Evolutionary conservation across 1,139 yeast genomes (phyloP), one percentile per base, ranked within the genome.

Genomic region (Geotrichum histeridarum): DNA sequence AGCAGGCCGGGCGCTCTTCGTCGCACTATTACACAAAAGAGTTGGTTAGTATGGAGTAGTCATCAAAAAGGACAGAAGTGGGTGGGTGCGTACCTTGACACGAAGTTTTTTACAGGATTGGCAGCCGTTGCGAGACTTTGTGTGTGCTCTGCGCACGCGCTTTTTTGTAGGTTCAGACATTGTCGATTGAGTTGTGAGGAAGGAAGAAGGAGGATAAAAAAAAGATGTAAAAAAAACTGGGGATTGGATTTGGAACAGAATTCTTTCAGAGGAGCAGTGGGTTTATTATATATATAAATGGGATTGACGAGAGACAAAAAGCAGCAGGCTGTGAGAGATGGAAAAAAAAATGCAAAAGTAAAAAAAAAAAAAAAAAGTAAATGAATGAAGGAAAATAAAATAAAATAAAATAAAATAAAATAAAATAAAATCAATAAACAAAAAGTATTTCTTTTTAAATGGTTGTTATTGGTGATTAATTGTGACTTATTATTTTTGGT

Each of bases 1-100:
- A 37, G 50, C 55, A 53, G 8, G 43, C 43, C 22, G 55, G 55
- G 6, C 42, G 42, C 5, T 41, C 47, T 42, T 53, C 55, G 41
- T 53, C 48, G 52, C 55, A 53, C 46, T 50, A 27, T 31, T 15
- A 2, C 8, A 27, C 8, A 14, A 30, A 42, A 42, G n/a, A 36
- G 1, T 9, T 3, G 8, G 49, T 45, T 45, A 45, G 49, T n/a
- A 22, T 22, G 12, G 11, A 27, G 36, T 30, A 14, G 9, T 14
- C 14, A n/a, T 37, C 12, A 11, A 8, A 39, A 17, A 39, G 11
- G 22, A 18, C 18, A 17, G 11, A n/a, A 17, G 11, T 22, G 27
- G 27, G 27, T 3, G 44, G 4, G 15, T 22, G 12, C 48, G 15
- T 36, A 45, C 49, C 41, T 50, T 50, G 30, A 51, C 38, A 5